Percentiles rank a stretch among this genome's conserved stretches.
Evolutionary conservation across 768 basidiomycete genomes (phyloP).

Genomic region (Leccinum subgranulosum): DNA sequence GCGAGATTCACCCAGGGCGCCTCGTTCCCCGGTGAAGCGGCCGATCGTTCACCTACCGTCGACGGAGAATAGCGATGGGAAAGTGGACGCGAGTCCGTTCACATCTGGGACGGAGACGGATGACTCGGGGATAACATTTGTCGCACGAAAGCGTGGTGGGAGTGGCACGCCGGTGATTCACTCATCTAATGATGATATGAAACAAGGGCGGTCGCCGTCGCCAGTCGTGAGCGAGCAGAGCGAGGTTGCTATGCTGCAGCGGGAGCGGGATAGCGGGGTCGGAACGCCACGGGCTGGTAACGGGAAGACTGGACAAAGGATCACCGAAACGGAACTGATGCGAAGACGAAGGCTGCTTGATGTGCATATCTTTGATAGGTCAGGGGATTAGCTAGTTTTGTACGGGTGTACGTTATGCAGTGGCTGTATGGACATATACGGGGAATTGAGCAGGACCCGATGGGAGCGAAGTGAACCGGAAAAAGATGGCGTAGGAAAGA

Average conservation of each 20-base stretch:
- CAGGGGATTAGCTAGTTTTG: conserved; percentile 4
- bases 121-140: conserved; percentile 67
- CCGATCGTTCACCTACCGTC: neutral
- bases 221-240: neutral
- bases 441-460: neutral
- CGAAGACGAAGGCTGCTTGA: conserved; percentile 74
- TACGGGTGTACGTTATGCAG: neutral
- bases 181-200: conserved; percentile 21
- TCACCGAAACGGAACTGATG: conserved; percentile 78
- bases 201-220: conserved; percentile 18
- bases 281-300: conserved; percentile 27
- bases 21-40: conserved; percentile 24
- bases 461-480: conserved; percentile 1
- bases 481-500: neutral
- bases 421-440: neutral
- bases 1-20: conserved; percentile 20
- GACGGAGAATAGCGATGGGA: conserved; percentile 5
- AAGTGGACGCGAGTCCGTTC: conserved; percentile 27
- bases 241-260: conserved; percentile 2
- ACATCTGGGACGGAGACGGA: conserved; percentile 65
- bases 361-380: conserved; percentile 55
- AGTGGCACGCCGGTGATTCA: conserved; percentile 26
- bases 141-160: conserved; percentile 49
- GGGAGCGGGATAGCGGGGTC: conserved; percentile 27
- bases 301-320: conserved; percentile 60